Percentiles rank a stretch among this genome's conserved stretches.
phyloP scores from a whole-genome alignment of 1,284 basidiomycete species.

The Trichosporon asahii region DNA sequence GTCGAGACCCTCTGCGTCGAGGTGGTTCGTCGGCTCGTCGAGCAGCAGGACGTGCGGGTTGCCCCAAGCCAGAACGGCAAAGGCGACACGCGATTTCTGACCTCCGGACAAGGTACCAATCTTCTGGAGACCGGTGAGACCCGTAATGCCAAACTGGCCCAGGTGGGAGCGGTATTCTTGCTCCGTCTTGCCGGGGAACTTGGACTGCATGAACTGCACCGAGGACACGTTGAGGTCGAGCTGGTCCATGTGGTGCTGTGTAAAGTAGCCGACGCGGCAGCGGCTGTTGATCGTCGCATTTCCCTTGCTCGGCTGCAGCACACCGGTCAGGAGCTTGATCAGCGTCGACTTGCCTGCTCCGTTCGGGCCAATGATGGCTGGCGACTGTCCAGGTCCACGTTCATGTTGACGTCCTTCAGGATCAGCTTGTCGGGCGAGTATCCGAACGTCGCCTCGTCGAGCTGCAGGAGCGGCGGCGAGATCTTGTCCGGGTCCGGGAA shows the following conservation, averaged over 20 bases:
- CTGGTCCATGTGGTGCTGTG: slow-evolving; percentile 96
- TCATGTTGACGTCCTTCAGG: slow-evolving; percentile 78
- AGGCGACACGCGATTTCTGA: slow-evolving; percentile 95
- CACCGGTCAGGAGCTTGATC: slow-evolving; percentile 93
- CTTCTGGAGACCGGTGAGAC: slow-evolving; percentile 72
- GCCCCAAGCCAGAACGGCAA: slow-evolving; percentile 84
- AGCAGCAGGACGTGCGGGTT: slow-evolving; percentile 82
- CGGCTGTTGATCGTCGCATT: slow-evolving; percentile 87
- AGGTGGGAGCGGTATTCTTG: slow-evolving; percentile 94
- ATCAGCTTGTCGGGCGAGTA: slow-evolving; percentile 79
- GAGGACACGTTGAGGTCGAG: slow-evolving; percentile 79
- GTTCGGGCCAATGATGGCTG: slow-evolving; percentile 83
- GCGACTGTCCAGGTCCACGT: slow-evolving; percentile 82
- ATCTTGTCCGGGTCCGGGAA: slow-evolving; percentile 94
- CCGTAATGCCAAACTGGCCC: slow-evolving; percentile 98
- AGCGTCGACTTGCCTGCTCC: slow-evolving; percentile 57
- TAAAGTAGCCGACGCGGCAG: slow-evolving; percentile 87
- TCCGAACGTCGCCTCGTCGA: slow-evolving; percentile 87
- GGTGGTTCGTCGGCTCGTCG: slow-evolving; percentile 96
- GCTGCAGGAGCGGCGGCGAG: slow-evolving; percentile 90
- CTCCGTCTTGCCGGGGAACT: slow-evolving; percentile 90
- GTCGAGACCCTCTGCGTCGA: slow-evolving; percentile 88
- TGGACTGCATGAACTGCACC: slow-evolving; percentile 85
- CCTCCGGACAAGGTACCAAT: slow-evolving; percentile 67
- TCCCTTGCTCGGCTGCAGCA: slow-evolving; percentile 73